These are phyloP conservation scores for Uronychia binucleata DNA, from an alignment of 73 alveolate genomes.

Conservation along the genomic window DNA sequence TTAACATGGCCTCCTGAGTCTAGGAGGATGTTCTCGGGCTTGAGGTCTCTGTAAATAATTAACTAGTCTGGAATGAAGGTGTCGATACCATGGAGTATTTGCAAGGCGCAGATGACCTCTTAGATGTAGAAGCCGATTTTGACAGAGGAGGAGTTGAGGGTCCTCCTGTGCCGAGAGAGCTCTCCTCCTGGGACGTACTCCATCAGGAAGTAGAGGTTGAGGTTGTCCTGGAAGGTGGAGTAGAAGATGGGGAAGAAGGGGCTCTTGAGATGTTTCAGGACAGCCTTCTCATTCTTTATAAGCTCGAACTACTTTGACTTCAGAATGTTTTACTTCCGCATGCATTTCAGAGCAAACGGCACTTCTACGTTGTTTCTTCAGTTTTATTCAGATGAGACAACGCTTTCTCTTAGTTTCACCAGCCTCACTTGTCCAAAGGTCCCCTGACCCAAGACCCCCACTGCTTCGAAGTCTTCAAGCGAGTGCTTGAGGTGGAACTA, in stretches of 20 bases:
- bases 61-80: neutral
- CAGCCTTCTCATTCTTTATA: slow-evolving; percentile 4
- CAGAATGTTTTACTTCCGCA: neutral
- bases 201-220: slow-evolving; percentile 75
- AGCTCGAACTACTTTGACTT: slow-evolving; percentile 4
- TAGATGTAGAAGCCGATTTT: neutral
- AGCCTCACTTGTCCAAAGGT: slow-evolving; percentile 12
- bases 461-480: neutral
- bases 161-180: slow-evolving; percentile 63
- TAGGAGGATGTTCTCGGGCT: slow-evolving; percentile 86
- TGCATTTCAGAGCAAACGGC: neutral
- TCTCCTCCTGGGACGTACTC: slow-evolving; percentile 97
- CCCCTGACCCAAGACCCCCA: neutral
- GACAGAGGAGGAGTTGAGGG: slow-evolving; percentile 41
- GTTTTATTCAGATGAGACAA: neutral
- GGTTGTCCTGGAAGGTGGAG: neutral
- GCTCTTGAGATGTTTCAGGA: neutral
- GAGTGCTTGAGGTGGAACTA: too few relatives aligned
- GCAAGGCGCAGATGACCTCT: neutral
- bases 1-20: neutral
- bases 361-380: too few relatives aligned
- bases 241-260: neutral
- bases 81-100: slow-evolving; percentile 7
- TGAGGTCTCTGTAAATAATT: slow-evolving; percentile 40
- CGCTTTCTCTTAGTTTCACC: neutral